Evolutionary conservation across 1,284 basidiomycete species (phyloP).

Genomic region (Moesziomyces globuligerus): DNA sequence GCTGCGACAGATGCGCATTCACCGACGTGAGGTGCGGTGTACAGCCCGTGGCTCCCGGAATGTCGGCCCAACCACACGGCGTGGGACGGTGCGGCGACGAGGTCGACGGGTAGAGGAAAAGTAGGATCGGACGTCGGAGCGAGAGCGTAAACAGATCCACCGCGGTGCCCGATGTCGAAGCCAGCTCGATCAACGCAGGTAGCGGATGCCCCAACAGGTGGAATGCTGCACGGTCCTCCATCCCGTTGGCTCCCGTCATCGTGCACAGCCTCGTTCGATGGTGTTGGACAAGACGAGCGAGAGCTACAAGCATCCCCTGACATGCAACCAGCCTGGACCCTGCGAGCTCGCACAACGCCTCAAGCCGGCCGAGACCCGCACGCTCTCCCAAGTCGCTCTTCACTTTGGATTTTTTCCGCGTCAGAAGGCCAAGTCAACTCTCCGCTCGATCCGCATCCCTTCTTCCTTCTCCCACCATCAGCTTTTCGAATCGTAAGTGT

Average conservation of each 20-base stretch:
- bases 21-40: constrained; percentile 45
- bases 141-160: constrained; percentile 63
- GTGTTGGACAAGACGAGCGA: not conserved
- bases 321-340: too few relatives aligned
- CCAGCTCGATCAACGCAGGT: constrained; percentile 54
- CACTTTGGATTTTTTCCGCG: not conserved
- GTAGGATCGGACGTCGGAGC: constrained; percentile 51
- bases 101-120: constrained; percentile 51
- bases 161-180: constrained; percentile 36
- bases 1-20: constrained; percentile 12
- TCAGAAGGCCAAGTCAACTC: too few relatives aligned
- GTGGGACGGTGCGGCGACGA: constrained; percentile 12
- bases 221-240: constrained; percentile 44
- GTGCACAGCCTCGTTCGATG: not conserved
- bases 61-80: constrained; percentile 27
- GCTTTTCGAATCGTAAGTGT: not conserved
- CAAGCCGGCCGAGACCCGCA: not conserved
- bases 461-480: not conserved
- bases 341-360: not conserved
- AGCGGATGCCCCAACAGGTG: constrained; percentile 63
- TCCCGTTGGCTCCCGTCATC: not conserved
- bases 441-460: not conserved
- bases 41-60: constrained; percentile 36
- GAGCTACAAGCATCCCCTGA: too few relatives aligned
- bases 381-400: not conserved